Base-by-base conservation (phyloP, 2,329 filamentous ascomycete genomes). In the Aspergillus fijiensis region DNA sequence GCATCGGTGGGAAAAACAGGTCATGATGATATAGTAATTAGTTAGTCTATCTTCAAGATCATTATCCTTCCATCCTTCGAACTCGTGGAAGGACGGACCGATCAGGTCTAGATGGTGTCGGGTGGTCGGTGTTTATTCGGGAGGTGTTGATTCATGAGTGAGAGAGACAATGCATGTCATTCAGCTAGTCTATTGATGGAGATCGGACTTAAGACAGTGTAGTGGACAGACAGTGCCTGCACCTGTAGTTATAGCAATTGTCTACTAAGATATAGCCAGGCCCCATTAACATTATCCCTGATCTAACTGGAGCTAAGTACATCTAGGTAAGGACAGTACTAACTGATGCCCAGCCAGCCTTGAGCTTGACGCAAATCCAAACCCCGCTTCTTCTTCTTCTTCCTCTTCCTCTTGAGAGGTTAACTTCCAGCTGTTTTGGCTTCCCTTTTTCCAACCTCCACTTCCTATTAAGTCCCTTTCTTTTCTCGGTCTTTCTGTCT, bases 221-320 rank as follows among this genome's bases (percentile, higher is more conserved):
- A 29, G 27, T 6, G 25, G 25, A 27, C 25, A 27, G 23, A 29
- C 27, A 29, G 27, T 29, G 10, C 19, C 19, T 49, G 14, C 33
- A 4, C 33, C 14, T n/a, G 39, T 45, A n/a, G 39, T 16, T 45
- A 45, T 45, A 45, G 7, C 16, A 5, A n/a, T n/a, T 5, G 14
- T 9, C 39, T 16, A 45, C 39, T 45, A 35, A 35, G 33, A 35
- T 35, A 35, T 35, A 12, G 33, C 12, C 33, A 35, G 33, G 33
- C 33, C 33, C 33, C 33, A 45, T 45, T 45, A 45, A 19, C 39
- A 45, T 45, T 19, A 45, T 45, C 39, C 39, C 39, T 54, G 42
- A 54, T 56, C 49, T 42, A 57, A 56, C 48, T 60, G 55, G 58
- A 60, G 48, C 39, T 45, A 45, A 45, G 39, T 45, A 16, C 5